Evolutionary conservation across 441 rosid species (phyloP).

Genomic region (Populus trichocarpa): DNA sequence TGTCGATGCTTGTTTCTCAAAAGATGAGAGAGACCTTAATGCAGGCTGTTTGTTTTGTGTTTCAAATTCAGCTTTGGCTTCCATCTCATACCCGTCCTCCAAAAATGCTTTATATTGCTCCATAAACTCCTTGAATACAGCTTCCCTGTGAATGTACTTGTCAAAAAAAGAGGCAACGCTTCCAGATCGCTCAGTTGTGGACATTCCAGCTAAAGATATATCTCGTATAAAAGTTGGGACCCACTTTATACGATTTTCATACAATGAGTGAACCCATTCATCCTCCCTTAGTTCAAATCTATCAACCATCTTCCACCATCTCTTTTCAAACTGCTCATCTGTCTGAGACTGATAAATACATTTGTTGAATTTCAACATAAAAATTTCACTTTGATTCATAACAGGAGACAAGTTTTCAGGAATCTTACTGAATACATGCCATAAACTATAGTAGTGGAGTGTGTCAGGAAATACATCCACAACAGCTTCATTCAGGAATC

Average conservation of each 20-base stretch:
- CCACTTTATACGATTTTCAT: slow-evolving; percentile 58
- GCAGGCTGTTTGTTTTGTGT: slow-evolving; percentile 34
- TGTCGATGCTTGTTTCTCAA: slow-evolving; percentile 54
- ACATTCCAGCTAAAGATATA: slow-evolving; percentile 51
- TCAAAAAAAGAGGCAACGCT: slow-evolving; percentile 49
- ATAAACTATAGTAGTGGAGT: slow-evolving; percentile 53
- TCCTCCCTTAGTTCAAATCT: slow-evolving; percentile 40
- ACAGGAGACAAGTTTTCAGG: slow-evolving; percentile 36
- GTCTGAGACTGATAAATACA: slow-evolving; percentile 53
- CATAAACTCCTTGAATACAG: slow-evolving; percentile 52
- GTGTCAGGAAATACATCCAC: slow-evolving; percentile 43
- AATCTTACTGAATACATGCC: slow-evolving; percentile 48
- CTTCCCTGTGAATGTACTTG: slow-evolving; percentile 37
- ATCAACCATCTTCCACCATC: slow-evolving; percentile 54
- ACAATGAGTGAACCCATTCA: slow-evolving; percentile 50
- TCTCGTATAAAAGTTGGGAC: slow-evolving; percentile 48
- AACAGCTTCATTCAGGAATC: slow-evolving; percentile 41
- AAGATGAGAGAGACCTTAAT: slow-evolving; percentile 42
- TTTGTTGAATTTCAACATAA: slow-evolving; percentile 38
- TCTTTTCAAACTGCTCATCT: slow-evolving; percentile 51
- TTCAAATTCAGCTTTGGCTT: slow-evolving; percentile 43
- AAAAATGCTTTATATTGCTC: slow-evolving; percentile 37
- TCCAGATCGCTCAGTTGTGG: slow-evolving; percentile 40
- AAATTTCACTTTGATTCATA: slow-evolving; percentile 35
- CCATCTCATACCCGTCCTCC: slow-evolving; percentile 40